Conservation (phyloP, 2,329 filamentous ascomycete species). For the Colletotrichum noveboracense region DNA sequence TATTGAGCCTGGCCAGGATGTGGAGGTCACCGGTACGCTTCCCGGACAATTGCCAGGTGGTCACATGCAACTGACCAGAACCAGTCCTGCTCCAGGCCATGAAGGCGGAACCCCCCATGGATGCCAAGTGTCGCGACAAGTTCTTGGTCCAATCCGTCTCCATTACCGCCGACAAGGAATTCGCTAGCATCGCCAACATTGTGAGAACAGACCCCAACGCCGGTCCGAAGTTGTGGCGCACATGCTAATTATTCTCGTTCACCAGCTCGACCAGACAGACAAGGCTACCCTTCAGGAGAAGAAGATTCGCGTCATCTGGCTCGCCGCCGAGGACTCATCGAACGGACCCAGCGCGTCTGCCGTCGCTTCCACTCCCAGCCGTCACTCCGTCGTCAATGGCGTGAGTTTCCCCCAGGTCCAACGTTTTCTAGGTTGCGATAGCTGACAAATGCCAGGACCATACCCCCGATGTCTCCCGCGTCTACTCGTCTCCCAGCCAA, state of each 20-base stretch:
- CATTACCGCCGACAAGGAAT: constrained; percentile 84
- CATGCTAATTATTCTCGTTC: constrained; percentile 6
- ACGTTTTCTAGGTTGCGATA: background rate
- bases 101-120: constrained; percentile 88
- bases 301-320: constrained; percentile 93
- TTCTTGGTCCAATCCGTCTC: constrained; percentile 94
- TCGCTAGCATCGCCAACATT: constrained; percentile 68
- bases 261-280: constrained; percentile 78
- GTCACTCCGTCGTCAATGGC: constrained; percentile 41
- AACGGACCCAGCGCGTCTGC: constrained; percentile 25
- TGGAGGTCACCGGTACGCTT: constrained; percentile 86
- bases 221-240: background rate
- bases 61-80: constrained; percentile 27
- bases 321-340: constrained; percentile 62
- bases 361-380: constrained; percentile 44
- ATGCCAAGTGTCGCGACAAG: constrained; percentile 95
- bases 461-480: constrained; percentile 50
- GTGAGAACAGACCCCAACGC: constrained; percentile 26
- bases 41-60: constrained; percentile 11
- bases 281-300: constrained; percentile 86
- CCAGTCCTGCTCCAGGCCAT: constrained; percentile 94
- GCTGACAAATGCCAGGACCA: constrained; percentile 35
- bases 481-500: constrained; percentile 50
- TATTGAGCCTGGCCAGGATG: constrained; percentile 87
- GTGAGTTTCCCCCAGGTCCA: background rate